These are phyloP conservation scores for Aspergillus ruber DNA, from an alignment of 2,329 filamentous ascomycete species.

Conservation along the genomic window DNA sequence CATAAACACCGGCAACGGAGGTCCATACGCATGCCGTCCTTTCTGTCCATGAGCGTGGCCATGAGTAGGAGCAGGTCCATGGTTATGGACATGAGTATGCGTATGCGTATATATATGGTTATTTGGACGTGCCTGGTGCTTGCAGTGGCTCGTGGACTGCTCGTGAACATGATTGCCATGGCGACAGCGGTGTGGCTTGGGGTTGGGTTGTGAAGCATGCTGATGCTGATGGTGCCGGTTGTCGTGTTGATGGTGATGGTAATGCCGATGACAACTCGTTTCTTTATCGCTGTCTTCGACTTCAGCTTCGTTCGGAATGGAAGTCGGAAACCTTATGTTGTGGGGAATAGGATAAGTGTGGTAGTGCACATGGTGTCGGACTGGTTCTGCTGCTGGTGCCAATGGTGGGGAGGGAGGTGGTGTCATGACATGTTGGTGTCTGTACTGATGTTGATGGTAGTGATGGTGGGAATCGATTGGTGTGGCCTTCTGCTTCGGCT, in stretches of 20 bases:
- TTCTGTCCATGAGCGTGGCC: neutral
- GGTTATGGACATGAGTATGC: neutral
- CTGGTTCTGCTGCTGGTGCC: neutral
- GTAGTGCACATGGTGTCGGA: conserved; percentile 4
- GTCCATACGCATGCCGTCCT: conserved; percentile 6
- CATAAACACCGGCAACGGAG: conserved; percentile 7
- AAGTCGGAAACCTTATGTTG: too few relatives aligned
- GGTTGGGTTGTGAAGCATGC: neutral
- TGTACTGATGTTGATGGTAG: neutral
- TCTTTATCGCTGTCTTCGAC: too few relatives aligned
- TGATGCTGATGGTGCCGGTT: neutral
- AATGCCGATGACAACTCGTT: neutral
- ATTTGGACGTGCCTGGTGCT: neutral
- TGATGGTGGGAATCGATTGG: neutral
- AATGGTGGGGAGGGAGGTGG: neutral
- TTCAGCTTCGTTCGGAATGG: too few relatives aligned
- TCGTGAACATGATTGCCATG: neutral
- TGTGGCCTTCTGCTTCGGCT: neutral
- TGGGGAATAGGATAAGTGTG: neutral
- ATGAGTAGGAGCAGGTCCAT: neutral
- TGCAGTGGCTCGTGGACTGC: neutral
- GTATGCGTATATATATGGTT: neutral
- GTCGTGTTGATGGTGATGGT: neutral
- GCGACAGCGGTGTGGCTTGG: neutral
- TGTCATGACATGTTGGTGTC: neutral